These are phyloP conservation scores for Dissophora globulifera DNA, from an alignment of 192 early-diverging fungal genomes.

Conservation along the genomic window DNA sequence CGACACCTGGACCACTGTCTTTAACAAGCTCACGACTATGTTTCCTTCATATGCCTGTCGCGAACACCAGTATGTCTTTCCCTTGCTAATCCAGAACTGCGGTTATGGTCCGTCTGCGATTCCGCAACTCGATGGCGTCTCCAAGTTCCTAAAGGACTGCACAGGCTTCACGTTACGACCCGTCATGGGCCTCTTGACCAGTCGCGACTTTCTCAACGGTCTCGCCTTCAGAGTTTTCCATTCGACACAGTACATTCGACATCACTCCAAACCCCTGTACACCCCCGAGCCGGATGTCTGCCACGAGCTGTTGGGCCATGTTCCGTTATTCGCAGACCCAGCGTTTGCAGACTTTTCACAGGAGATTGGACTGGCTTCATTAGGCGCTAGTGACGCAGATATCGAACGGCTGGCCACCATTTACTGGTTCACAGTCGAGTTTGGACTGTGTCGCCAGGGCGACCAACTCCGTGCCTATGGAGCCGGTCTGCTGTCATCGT, in stretches of 20 bases:
- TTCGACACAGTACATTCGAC: slow-evolving; percentile 96
- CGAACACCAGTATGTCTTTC: slow-evolving; percentile 91
- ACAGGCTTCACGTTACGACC: slow-evolving; percentile 95
- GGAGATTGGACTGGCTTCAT: slow-evolving; percentile 91
- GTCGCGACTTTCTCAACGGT: slow-evolving; percentile 94
- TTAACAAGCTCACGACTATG: slow-evolving; percentile 77
- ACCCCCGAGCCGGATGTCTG: slow-evolving; percentile 96
- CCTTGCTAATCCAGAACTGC: slow-evolving; percentile 90
- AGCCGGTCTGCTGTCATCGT: slow-evolving; percentile 90
- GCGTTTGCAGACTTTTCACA: slow-evolving; percentile 95
- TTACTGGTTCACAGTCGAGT: slow-evolving; percentile 95
- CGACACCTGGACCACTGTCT: slow-evolving; percentile 86
- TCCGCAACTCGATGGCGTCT: slow-evolving; percentile 90
- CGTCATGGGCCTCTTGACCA: slow-evolving; percentile 91
- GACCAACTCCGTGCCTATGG: slow-evolving; percentile 84
- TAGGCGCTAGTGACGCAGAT: slow-evolving; percentile 91
- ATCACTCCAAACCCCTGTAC: slow-evolving; percentile 89
- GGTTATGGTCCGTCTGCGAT: slow-evolving; percentile 84
- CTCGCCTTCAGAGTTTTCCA: slow-evolving; percentile 97
- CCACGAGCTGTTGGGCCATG: slow-evolving; percentile 95
- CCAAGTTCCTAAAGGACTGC: slow-evolving; percentile 90
- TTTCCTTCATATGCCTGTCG: slow-evolving; percentile 90
- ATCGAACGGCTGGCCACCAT: slow-evolving; percentile 89
- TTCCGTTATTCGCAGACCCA: slow-evolving; percentile 78
- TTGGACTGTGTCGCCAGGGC: slow-evolving; percentile 86